phyloP scores from a whole-genome alignment of 2,329 filamentous ascomycete genomes.

The Bipolaris oryzae region DNA sequence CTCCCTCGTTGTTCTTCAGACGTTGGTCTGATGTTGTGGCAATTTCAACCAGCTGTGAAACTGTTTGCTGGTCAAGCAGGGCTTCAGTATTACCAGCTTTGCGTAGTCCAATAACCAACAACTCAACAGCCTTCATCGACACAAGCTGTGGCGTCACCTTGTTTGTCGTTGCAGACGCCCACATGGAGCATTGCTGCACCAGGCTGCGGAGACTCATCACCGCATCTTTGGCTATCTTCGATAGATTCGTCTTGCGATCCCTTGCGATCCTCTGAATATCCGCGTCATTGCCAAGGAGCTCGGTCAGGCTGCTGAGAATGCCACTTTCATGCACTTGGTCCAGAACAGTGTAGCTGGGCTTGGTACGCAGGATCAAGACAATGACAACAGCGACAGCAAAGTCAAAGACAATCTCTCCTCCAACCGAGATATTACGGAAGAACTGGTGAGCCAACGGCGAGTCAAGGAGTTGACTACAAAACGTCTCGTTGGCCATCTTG shows the following conservation, averaged over 20 bases:
- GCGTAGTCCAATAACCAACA: conserved; percentile 60
- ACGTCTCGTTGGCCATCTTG: conserved; percentile 64
- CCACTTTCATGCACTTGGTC: conserved; percentile 63
- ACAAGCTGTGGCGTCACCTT: conserved; percentile 67
- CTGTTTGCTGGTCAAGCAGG: conserved; percentile 50
- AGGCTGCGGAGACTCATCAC: conserved; percentile 61
- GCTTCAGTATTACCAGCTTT: conserved; percentile 56
- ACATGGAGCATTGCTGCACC: conserved; percentile 63
- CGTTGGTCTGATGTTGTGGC: conserved; percentile 32
- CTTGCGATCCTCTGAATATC: conserved; percentile 67
- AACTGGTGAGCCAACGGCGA: conserved; percentile 74
- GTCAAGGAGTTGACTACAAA: conserved; percentile 73
- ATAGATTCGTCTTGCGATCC: conserved; percentile 71
- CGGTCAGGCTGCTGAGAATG: conserved; percentile 61
- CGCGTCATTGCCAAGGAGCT: conserved; percentile 58
- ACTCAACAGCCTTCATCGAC: conserved; percentile 67
- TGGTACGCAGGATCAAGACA: conserved; percentile 65
- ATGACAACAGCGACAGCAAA: conserved; percentile 70
- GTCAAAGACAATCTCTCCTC: conserved; percentile 55
- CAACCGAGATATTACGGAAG: conserved; percentile 62
- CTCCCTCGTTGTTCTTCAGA: conserved; percentile 20
- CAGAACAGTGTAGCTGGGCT: conserved; percentile 65
- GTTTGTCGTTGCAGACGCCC: conserved; percentile 61
- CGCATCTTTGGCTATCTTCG: conserved; percentile 65
- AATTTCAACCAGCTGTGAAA: conserved; percentile 53